Evolutionary conservation across 805 yeast species (phyloP).

Genomic region (Myxozyma nipponensis): DNA sequence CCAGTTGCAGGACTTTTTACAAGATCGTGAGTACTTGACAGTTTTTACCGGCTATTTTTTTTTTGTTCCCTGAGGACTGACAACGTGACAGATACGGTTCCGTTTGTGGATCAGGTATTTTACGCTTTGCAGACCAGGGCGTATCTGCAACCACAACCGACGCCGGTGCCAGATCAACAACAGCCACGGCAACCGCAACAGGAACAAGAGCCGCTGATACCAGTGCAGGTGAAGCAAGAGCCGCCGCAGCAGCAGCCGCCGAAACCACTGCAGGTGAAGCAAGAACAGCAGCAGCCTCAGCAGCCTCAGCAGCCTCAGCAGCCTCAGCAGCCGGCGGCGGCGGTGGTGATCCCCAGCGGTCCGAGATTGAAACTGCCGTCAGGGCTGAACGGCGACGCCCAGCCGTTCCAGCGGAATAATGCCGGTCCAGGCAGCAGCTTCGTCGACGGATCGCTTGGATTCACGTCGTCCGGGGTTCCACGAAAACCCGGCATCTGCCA

Average conservation of each 20-base stretch:
- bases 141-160: neutral
- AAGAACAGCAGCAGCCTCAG: conserved; percentile 4
- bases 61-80: no score
- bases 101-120: conserved; percentile 38
- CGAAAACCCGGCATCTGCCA: conserved; percentile 17
- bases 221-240: conserved; percentile 1
- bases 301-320: no score
- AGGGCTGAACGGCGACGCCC: neutral
- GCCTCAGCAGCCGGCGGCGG: neutral
- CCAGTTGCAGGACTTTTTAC: conserved; percentile 44
- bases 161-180: neutral
- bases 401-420: neutral
- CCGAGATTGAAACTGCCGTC: neutral
- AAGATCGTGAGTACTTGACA: conserved; percentile 19
- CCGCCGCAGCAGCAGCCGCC: neutral
- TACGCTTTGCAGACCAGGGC: conserved; percentile 31
- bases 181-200: neutral
- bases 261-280: neutral
- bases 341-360: neutral
- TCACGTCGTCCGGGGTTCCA: conserved; percentile 1
- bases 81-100: conserved; percentile 9
- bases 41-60: neutral
- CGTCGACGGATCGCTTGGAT: neutral
- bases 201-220: neutral
- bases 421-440: neutral